Evolutionary conservation across 2,329 filamentous ascomycete genomes (phyloP).

Genomic region (Corynespora cassiicola): DNA sequence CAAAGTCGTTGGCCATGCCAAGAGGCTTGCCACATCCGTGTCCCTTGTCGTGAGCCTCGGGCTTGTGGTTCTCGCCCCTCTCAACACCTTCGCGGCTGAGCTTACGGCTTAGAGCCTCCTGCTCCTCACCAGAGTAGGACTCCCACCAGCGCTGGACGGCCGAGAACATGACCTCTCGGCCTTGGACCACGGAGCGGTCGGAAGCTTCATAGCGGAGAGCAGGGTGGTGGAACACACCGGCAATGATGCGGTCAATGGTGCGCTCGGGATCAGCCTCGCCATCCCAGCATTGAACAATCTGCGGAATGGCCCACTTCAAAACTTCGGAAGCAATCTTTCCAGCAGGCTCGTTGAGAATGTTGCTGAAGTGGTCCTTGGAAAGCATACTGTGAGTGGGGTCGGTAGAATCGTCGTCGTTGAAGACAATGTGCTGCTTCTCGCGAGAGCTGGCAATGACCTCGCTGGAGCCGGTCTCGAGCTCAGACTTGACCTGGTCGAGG

Average conservation of each 20-base stretch:
- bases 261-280: constrained; percentile 76
- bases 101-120: constrained; percentile 73
- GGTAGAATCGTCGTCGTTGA: constrained; percentile 75
- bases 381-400: constrained; percentile 96
- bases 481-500: constrained; percentile 83
- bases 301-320: constrained; percentile 85
- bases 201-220: constrained; percentile 74
- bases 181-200: constrained; percentile 74
- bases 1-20: constrained; percentile 70
- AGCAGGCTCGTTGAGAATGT: constrained; percentile 85
- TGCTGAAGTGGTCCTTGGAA: constrained; percentile 94
- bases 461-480: constrained; percentile 83
- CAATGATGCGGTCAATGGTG: constrained; percentile 77
- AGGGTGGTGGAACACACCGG: constrained; percentile 87
- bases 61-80: constrained; percentile 82
- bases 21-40: constrained; percentile 85
- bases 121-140: constrained; percentile 66
- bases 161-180: constrained; percentile 78
- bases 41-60: constrained; percentile 81
- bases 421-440: constrained; percentile 85
- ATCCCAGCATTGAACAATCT: constrained; percentile 88
- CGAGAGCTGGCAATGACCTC: constrained; percentile 87
- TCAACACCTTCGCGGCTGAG: constrained; percentile 80
- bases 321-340: constrained; percentile 81
- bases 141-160: constrained; percentile 85